Evolutionary conservation across 163 green algal genomes (phyloP).

Genomic region (Scenedesmus sp.): DNA sequence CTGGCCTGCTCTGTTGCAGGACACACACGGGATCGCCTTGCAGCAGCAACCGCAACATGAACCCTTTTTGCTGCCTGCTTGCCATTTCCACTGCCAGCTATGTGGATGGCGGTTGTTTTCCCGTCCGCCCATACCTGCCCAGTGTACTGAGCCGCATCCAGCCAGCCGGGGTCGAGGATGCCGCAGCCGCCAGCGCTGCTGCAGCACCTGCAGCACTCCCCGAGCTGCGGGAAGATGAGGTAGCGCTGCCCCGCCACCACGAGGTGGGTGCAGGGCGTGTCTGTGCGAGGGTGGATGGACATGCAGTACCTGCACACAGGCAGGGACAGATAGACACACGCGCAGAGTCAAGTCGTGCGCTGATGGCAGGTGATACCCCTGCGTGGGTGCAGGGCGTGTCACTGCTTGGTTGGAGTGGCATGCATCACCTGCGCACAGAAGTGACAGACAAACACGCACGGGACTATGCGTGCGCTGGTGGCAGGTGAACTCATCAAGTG

Average conservation of each 20-base stretch:
- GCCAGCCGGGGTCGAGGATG: slow-evolving; percentile 37
- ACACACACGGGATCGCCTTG: too few relatives aligned
- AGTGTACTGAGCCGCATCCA: slow-evolving; percentile 37
- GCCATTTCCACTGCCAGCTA: too few relatives aligned
- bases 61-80: too few relatives aligned
- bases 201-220: slow-evolving; percentile 44
- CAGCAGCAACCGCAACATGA: too few relatives aligned
- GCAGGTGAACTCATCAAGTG: too few relatives aligned
- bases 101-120: too few relatives aligned
- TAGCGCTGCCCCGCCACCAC: slow-evolving; percentile 40
- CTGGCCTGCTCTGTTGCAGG: too few relatives aligned
- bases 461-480: neutral
- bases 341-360: neutral
- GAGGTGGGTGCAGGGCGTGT: slow-evolving; percentile 51
- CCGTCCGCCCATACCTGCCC: neutral
- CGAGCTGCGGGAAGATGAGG: slow-evolving; percentile 42
- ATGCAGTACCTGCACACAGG: slow-evolving; percentile 37
- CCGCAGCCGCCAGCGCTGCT: slow-evolving; percentile 31
- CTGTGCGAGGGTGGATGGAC: slow-evolving; percentile 36
- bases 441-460: neutral
- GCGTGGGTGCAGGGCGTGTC: neutral
- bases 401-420: neutral
- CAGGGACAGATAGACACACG: neutral
- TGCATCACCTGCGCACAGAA: neutral
- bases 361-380: neutral